Conservation (phyloP, 2,329 filamentous ascomycete genomes). For the Orbilia javanica region DNA sequence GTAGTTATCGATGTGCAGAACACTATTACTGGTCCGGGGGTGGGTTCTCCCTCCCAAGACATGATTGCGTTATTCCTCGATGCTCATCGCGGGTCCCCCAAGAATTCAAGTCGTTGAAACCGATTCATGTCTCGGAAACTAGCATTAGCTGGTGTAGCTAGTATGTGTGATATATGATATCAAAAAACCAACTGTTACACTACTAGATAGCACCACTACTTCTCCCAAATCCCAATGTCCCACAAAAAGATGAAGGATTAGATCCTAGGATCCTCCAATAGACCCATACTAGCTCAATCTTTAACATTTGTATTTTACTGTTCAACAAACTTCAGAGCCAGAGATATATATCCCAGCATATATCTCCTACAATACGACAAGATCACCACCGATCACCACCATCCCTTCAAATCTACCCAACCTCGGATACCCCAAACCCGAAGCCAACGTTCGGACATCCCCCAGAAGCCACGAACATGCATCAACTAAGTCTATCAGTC, state of each 20-base stretch:
- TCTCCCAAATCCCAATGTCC: background rate
- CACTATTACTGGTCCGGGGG: too few species aligned
- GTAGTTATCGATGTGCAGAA: background rate
- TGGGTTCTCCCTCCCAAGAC: slow-evolving; percentile 1
- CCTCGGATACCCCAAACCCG: background rate
- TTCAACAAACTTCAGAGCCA: too few species aligned
- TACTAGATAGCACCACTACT: too few species aligned
- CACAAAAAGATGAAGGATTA: background rate
- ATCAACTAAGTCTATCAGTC: too few species aligned
- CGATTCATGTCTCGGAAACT: background rate
- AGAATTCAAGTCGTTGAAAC: background rate
- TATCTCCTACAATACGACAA: background rate
- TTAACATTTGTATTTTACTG: background rate
- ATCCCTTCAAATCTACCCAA: background rate
- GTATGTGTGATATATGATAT: slow-evolving; percentile 14
- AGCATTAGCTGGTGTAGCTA: background rate
- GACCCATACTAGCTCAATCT: background rate
- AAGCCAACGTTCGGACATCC: background rate
- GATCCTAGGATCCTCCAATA: background rate
- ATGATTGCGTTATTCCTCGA: background rate
- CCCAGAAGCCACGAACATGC: too few species aligned
- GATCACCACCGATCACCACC: background rate
- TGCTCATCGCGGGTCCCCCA: background rate
- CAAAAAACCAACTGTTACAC: background rate
- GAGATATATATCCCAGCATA: too few species aligned